Conservation (phyloP, 306 rosid species). For the Fragaria ananassa region DNA sequence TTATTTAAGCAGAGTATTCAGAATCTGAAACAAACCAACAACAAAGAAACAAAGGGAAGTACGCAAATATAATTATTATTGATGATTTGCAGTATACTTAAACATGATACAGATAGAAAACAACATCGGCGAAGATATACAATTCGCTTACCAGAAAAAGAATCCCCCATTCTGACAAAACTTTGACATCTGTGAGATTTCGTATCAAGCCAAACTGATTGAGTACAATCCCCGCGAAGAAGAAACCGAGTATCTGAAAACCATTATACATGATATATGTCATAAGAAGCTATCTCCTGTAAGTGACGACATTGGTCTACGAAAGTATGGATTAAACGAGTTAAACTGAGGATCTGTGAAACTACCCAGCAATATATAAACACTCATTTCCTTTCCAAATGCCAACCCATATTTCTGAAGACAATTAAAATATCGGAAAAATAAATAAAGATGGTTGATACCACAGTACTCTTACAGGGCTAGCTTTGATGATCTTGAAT, state of each 20-base stretch:
- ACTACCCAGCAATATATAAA: not conserved
- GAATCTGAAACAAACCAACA: not conserved
- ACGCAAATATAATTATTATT: not conserved
- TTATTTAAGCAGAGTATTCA: not conserved
- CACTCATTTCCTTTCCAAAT: not conserved
- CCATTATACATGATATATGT: slow-evolving; percentile 15
- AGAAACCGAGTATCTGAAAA: slow-evolving; percentile 97
- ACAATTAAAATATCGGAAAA: not conserved
- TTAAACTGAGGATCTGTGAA: not conserved
- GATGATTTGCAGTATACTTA: not conserved
- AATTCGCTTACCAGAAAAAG: slow-evolving; percentile 92
- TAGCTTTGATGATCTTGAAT: slow-evolving; percentile 71
- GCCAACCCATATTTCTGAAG: not conserved
- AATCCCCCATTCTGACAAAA: slow-evolving; percentile 96
- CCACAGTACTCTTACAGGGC: slow-evolving; percentile 48
- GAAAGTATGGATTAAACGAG: not conserved
- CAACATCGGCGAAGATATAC: slow-evolving; percentile 21
- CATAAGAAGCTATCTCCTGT: not conserved
- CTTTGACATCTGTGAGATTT: slow-evolving; percentile 86
- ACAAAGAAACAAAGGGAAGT: slow-evolving; percentile 5
- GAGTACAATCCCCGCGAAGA: slow-evolving; percentile 88
- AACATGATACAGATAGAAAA: not conserved
- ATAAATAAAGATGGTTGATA: not conserved
- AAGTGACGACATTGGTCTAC: not conserved
- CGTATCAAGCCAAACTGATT: slow-evolving; percentile 96